These are phyloP conservation scores for Tremellales sp. DNA, from an alignment of 1,284 basidiomycete species.

Conservation along the genomic window DNA sequence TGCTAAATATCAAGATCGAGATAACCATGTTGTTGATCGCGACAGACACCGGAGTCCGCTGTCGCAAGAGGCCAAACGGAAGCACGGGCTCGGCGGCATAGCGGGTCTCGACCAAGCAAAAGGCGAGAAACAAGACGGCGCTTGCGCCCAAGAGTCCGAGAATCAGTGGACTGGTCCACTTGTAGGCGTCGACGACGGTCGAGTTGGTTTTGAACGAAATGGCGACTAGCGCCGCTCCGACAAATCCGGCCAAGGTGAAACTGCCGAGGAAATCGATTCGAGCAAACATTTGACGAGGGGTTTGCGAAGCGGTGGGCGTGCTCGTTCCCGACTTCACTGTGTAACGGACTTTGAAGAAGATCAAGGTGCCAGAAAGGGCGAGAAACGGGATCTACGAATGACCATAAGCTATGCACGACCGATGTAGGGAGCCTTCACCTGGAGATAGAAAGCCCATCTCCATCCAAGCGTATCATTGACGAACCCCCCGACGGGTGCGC, in stretches of 20 bases:
- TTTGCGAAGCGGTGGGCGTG: conserved; percentile 60
- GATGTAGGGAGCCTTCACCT: conserved; percentile 51
- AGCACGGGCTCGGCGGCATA: conserved; percentile 76
- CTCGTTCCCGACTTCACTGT: conserved; percentile 52
- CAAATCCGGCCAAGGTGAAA: conserved; percentile 66
- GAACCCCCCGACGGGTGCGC: conserved; percentile 85
- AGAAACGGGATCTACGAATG: conserved; percentile 64
- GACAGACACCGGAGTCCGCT: conserved; percentile 67
- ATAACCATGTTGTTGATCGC: conserved; percentile 68
- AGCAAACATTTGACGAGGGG: conserved; percentile 59
- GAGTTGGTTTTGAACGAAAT: conserved; percentile 67
- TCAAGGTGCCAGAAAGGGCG: conserved; percentile 62
- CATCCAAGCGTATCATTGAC: conserved; percentile 78
- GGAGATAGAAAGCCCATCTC: conserved; percentile 59
- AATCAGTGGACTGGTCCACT: conserved; percentile 67
- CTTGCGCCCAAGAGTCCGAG: conserved; percentile 61
- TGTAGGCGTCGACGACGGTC: conserved; percentile 20
- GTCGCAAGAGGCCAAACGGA: conserved; percentile 68
- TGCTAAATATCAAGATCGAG: conserved; percentile 66
- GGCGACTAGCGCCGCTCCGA: conserved; percentile 70
- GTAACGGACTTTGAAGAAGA: conserved; percentile 64
- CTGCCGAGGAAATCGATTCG: conserved; percentile 81
- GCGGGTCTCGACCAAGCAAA: conserved; percentile 68
- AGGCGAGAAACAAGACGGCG: conserved; percentile 56
- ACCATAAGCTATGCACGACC: background rate